These are phyloP conservation scores for Dacryopinax spathularia DNA, from an alignment of 768 basidiomycete genomes.

Conservation along the genomic window DNA sequence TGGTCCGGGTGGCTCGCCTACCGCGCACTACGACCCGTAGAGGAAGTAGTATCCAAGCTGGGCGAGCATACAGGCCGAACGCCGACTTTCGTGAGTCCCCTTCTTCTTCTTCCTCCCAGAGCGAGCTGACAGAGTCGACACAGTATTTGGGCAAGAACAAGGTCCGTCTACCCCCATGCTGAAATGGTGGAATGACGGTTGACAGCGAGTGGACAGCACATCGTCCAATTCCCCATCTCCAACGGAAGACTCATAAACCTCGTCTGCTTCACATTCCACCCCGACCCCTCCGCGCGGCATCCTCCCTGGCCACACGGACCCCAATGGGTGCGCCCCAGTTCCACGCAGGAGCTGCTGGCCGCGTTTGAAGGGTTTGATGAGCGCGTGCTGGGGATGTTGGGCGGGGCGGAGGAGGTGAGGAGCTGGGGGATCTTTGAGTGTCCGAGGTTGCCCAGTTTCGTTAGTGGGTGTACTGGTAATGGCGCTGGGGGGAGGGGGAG, in stretches of 20 bases:
- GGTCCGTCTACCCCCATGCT: background rate
- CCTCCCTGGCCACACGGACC: background rate
- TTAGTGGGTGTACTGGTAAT: background rate
- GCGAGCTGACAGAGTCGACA: background rate
- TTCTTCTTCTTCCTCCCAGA: background rate
- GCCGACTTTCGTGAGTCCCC: background rate
- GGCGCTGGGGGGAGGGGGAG: too few species aligned
- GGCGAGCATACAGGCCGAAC: background rate
- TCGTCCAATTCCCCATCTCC: background rate
- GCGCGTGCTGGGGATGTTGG: background rate
- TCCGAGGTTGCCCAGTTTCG: background rate
- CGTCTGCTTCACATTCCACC: background rate
- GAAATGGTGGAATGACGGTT: background rate
- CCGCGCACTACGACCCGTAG: background rate
- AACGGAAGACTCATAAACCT: background rate
- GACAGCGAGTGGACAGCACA: background rate
- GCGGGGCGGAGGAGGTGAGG: background rate
- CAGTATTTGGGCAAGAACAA: background rate
- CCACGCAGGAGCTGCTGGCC: background rate
- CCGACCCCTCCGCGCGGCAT: background rate
- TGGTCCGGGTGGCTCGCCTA: background rate
- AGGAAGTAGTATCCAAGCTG: background rate
- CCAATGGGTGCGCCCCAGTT: background rate
- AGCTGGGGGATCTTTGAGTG: conserved; percentile 21
- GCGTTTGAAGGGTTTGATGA: background rate